These are phyloP conservation scores for Colletotrichum sidae DNA, from an alignment of 2,329 filamentous ascomycete species.

Conservation along the genomic window DNA sequence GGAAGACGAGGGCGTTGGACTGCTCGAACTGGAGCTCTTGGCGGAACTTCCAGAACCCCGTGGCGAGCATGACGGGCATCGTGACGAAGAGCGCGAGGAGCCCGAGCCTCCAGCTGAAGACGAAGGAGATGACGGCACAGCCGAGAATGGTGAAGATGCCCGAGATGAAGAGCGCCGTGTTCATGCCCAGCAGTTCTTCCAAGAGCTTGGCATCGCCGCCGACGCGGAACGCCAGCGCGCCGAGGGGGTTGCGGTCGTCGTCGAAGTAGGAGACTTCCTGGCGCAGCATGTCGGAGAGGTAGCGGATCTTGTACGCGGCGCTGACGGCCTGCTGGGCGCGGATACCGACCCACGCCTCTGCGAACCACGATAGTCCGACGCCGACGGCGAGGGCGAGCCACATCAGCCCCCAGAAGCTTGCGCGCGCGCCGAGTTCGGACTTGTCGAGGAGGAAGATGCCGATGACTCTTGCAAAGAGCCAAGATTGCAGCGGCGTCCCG, in stretches of 20 bases:
- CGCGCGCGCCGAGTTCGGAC: conserved; percentile 25
- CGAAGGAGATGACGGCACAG: conserved; percentile 44
- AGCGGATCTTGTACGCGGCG: conserved; percentile 40
- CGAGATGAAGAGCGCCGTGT: conserved; percentile 44
- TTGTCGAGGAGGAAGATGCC: conserved; percentile 41
- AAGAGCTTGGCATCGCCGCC: conserved; percentile 46
- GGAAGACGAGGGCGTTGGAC: conserved; percentile 68
- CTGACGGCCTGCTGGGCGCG: conserved; percentile 34
- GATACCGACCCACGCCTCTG: conserved; percentile 40
- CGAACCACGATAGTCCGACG: conserved; percentile 44
- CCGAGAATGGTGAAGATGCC: conserved; percentile 46
- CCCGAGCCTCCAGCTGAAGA: conserved; percentile 52
- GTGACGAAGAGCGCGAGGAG: conserved; percentile 51
- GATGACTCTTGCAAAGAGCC: conserved; percentile 45
- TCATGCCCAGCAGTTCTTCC: conserved; percentile 47
- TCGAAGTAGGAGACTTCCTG: conserved; percentile 47
- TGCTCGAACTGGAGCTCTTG: conserved; percentile 67
- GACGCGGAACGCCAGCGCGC: conserved; percentile 43
- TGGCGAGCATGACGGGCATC: conserved; percentile 47
- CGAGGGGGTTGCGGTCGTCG: conserved; percentile 44
- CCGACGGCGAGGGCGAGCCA: conserved; percentile 45
- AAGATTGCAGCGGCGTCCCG: conserved; percentile 44
- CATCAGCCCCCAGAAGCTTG: conserved; percentile 47
- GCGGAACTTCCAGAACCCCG: conserved; percentile 54
- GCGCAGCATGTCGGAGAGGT: conserved; percentile 45